Conservation (phyloP, 352 stramenopile species). For the Globisporangium canariense region DNA sequence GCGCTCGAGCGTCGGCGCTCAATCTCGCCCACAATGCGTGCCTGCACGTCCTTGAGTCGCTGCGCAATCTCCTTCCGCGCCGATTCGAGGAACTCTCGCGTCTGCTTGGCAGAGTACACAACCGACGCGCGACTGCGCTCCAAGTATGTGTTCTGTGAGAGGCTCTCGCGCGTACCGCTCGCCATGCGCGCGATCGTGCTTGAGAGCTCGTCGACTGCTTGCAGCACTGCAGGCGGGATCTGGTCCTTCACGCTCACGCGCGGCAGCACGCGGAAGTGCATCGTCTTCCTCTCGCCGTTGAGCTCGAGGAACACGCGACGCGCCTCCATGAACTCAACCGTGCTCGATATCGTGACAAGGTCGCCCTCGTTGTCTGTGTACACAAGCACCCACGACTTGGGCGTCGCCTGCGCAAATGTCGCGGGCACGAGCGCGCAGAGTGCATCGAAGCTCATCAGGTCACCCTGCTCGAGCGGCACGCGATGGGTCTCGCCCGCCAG, state of each 20-base stretch:
- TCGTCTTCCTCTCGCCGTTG: conserved; percentile 21
- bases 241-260: conserved; percentile 43
- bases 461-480: conserved; percentile 27
- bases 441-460: conserved; percentile 38
- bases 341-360: conserved; percentile 51
- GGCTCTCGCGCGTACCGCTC: conserved; percentile 21
- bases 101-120: conserved; percentile 41
- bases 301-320: conserved; percentile 43
- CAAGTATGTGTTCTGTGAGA: conserved; percentile 32
- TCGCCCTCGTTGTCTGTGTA: conserved; percentile 76
- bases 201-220: conserved; percentile 49
- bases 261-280: conserved; percentile 63
- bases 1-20: conserved; percentile 41
- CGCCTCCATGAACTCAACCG: conserved; percentile 54
- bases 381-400: conserved; percentile 42
- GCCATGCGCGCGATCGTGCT: conserved; percentile 34
- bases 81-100: conserved; percentile 36
- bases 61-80: conserved; percentile 45
- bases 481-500: conserved; percentile 46
- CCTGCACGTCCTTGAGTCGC: conserved; percentile 38
- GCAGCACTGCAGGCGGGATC: conserved; percentile 38
- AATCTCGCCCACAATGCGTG: conserved; percentile 41
- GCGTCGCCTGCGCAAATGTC: conserved; percentile 29
- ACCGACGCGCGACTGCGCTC: conserved; percentile 56
- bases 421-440: conserved; percentile 38